Evolutionary conservation across 805 yeast species (phyloP).

Genomic region (Pichia insulana): DNA sequence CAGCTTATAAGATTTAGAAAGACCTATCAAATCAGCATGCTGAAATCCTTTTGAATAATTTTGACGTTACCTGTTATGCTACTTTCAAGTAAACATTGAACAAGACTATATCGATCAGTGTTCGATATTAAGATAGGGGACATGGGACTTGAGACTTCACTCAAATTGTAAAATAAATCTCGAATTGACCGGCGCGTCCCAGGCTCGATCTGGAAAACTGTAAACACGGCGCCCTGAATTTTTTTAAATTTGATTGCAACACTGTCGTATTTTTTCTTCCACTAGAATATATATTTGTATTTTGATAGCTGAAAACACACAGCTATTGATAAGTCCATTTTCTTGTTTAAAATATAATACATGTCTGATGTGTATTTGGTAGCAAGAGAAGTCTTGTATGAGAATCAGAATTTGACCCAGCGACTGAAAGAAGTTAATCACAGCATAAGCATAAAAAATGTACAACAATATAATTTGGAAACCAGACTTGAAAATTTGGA

Average conservation of each 20-base stretch:
- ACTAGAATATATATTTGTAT: neutral
- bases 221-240: neutral
- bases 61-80: too few species aligned
- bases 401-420: conserved; percentile 13
- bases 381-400: neutral
- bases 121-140: too few species aligned
- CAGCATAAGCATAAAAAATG: conserved; percentile 16
- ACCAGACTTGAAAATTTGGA: conserved; percentile 21
- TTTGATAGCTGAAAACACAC: too few species aligned
- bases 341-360: neutral
- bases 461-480: conserved; percentile 16
- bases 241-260: too few species aligned
- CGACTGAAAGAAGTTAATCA: conserved; percentile 14
- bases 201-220: neutral
- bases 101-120: too few species aligned
- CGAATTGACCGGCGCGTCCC: neutral
- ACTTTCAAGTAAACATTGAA: too few species aligned
- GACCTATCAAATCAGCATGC: too few species aligned
- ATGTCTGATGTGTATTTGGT: neutral
- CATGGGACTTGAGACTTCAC: too few species aligned
- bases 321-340: too few species aligned
- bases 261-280: too few species aligned
- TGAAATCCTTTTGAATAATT: too few species aligned
- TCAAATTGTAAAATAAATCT: too few species aligned
- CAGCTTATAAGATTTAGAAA: conserved; percentile 18